Evolutionary conservation across 345 rosid species (phyloP), one percentile per base, ranked within the genome.

Genomic region (Conringia planisiliqua): DNA sequence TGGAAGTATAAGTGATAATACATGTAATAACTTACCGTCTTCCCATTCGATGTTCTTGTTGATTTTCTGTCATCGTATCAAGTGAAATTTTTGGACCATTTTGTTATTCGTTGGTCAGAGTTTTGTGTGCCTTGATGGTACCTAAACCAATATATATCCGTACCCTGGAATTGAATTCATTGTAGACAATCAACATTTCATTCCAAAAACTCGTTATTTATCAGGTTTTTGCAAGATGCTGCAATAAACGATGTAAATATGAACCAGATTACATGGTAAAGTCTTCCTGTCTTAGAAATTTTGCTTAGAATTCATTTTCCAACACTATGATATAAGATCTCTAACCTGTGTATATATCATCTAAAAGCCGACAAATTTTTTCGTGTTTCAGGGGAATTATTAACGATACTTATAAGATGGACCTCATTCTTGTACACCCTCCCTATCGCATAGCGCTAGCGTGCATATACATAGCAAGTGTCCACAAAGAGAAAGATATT

Each of bases 331-430:
- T 69, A 6, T 46, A 59, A 48, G 30, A 51, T 29, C 43, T 60
- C 20, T 60, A 36, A 44, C 26, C 44, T 70, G 17, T 57, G 7
- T 69, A 24, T 12, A 13, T 2, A 46, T 17, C 56, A 42, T 52
- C 42, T 8, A 7, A 64, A 29, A 27, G 17, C 20, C 6, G 12
- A 39, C 8, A 18, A 17, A 27, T 55, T 6, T 40, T 42, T 43
- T 7, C 0, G 9, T 29, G 54, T 38, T 48, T 68, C 62, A 91
- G 98, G 98, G 98, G 98, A 66, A 85, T 91, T 50, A 85, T 88
- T 38, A 93, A 93, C 48, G 98, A 93, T 78, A 93, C 98, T 5
- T 93, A 88, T 88, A 93, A 82, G 91, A 89, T 87, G 94, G 98
- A 94, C 75, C 94, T 91, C 17, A 87, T 94, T 72, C 97, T 94